Evolutionary conservation across 495 filamentous ascomycete genomes (phyloP).

Genomic region (Lasiosphaeris hirsuta): DNA sequence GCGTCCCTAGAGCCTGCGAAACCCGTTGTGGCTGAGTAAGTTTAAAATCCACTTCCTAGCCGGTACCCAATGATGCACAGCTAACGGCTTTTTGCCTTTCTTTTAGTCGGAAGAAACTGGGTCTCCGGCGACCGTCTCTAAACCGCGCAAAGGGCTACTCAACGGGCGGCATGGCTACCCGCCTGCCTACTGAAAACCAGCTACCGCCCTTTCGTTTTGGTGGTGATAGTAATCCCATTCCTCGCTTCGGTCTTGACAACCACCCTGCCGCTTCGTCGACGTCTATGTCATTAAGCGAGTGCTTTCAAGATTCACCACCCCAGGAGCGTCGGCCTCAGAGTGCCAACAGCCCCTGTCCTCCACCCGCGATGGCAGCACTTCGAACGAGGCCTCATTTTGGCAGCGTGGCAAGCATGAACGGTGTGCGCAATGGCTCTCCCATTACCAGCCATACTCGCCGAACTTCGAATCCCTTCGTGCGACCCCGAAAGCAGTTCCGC

Average conservation of each 20-base stretch:
- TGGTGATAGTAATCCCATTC: constrained; percentile 35
- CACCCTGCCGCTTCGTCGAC: constrained; percentile 28
- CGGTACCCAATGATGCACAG: neutral
- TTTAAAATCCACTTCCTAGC: constrained; percentile 21
- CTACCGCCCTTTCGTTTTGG: constrained; percentile 75
- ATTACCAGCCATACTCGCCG: constrained; percentile 66
- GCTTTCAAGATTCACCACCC: constrained; percentile 75
- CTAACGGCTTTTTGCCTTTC: constrained; percentile 21
- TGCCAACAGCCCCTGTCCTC: constrained; percentile 51
- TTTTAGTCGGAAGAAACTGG: constrained; percentile 55
- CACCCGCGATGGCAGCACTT: constrained; percentile 43
- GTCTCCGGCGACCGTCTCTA: constrained; percentile 60
- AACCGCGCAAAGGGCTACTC: constrained; percentile 56
- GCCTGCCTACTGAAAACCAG: constrained; percentile 54
- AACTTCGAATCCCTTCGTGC: constrained; percentile 63
- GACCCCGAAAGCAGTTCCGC: constrained; percentile 83
- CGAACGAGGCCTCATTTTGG: constrained; percentile 61
- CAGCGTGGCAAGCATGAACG: constrained; percentile 39
- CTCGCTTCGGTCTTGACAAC: constrained; percentile 63
- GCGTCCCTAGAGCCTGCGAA: constrained; percentile 53
- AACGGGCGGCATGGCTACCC: constrained; percentile 47
- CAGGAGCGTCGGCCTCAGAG: constrained; percentile 60
- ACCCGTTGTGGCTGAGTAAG: constrained; percentile 48
- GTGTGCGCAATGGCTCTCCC: constrained; percentile 67
- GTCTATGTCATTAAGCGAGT: constrained; percentile 68